Base-by-base conservation (phyloP, 116 monocot genomes). In the Iris pallida region DNA sequence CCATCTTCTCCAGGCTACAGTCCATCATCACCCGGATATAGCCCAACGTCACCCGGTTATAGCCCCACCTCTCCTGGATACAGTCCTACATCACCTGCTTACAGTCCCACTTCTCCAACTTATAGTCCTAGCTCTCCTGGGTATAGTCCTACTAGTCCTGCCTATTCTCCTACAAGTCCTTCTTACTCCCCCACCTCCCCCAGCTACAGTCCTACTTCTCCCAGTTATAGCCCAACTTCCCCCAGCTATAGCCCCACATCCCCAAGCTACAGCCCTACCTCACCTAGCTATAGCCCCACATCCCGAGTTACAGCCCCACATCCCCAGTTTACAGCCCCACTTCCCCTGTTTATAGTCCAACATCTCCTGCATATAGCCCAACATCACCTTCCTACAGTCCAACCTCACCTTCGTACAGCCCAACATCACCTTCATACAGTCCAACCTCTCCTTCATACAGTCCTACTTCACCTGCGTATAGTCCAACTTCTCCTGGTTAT, bases 101-200 rank as follows among this genome's bases (percentile, higher is more conserved):
- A 95, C 42, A 88, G 88, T 53, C 95, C 95, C 6, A 96, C 82
- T 17, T 89, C 89, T 11, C 96, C 96, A 46, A 84, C 82, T 14
- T 97, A 97, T 49, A 89, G 89, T 66, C 97, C 97, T 18, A 92
- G 85, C 60, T 87, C 84, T 62, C 97, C 97, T 47, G 90, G 82
- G 0, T 98, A 92, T 67, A 84, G 82, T 66, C 97, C 93, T 9
- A 98, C 97, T 1, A 92, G 93, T 70, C 90, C 97, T 61, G 81
- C 90, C 19, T 98, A 98, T 76, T 90, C 90, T 45, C 97, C 97
- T 2, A 98, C 97, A 7, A 85, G 85, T 72, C 93, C 93, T 6
- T 79, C 85, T 5, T 90, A 89, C 68, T 82, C 82, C 6, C 97
- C 97, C 4, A 87, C 87, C 19, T 80, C 80, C 41, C 88, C 82